phyloP scores from a whole-genome alignment of 352 stramenopile species.

The Globisporangium irregulare region DNA sequence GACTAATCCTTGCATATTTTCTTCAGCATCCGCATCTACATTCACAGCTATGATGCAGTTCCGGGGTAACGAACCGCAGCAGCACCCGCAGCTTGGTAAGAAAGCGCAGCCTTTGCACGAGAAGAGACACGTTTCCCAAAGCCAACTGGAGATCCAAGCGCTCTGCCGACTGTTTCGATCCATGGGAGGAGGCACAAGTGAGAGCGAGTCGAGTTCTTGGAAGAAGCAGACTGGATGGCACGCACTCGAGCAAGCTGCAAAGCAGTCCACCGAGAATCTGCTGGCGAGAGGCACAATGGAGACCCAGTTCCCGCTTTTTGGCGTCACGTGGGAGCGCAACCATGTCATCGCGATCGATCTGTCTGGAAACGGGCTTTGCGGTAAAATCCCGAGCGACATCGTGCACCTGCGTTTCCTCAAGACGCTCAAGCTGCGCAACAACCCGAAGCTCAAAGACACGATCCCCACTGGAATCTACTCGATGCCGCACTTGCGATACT shows the following conservation, averaged over 20 bases:
- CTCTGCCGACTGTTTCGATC: conserved; percentile 38
- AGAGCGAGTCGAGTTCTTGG: conserved; percentile 25
- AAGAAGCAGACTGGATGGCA: conserved; percentile 36
- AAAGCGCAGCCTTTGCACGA: background rate
- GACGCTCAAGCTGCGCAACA: conserved; percentile 57
- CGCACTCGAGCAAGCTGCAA: conserved; percentile 20
- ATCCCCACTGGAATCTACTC: conserved; percentile 31
- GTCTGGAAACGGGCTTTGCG: conserved; percentile 42
- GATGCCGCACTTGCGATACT: conserved; percentile 53
- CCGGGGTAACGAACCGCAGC: background rate
- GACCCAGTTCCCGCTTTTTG: conserved; percentile 33
- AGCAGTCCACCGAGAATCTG: conserved; percentile 22
- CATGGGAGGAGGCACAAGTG: conserved; percentile 29
- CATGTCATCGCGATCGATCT: conserved; percentile 61
- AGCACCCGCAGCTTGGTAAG: background rate
- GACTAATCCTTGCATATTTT: background rate
- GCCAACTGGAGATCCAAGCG: conserved; percentile 44
- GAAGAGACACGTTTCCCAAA: conserved; percentile 29
- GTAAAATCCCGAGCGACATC: conserved; percentile 41
- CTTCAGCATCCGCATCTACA: background rate
- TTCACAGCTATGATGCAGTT: conserved; percentile 11
- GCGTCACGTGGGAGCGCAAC: conserved; percentile 56
- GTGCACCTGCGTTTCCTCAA: conserved; percentile 41
- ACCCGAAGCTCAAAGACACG: conserved; percentile 34
- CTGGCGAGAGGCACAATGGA: conserved; percentile 31